Percentiles rank a stretch among this genome's conserved stretches.
Evolutionary conservation across 768 basidiomycete species (phyloP).

Genomic region (Amanita phalloides): DNA sequence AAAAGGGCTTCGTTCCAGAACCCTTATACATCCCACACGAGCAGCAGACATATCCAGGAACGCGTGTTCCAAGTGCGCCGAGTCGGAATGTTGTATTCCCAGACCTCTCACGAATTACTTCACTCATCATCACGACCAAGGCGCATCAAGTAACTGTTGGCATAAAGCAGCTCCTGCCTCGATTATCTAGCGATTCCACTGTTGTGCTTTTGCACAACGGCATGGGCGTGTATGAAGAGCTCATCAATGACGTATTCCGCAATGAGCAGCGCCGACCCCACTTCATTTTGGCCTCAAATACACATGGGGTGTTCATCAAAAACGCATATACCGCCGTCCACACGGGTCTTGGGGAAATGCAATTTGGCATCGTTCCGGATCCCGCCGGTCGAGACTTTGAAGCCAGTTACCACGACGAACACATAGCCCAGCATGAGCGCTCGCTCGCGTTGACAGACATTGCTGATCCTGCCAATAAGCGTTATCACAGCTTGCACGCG

Average conservation of each 20-base stretch:
- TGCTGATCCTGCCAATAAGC: slow-evolving; percentile 24
- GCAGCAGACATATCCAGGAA: slow-evolving; percentile 1
- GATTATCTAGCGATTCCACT: slow-evolving; percentile 59
- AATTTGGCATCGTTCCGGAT: slow-evolving; percentile 77
- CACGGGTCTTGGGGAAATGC: slow-evolving; percentile 55
- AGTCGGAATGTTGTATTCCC: neutral
- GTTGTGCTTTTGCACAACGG: slow-evolving; percentile 94
- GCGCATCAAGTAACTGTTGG: slow-evolving; percentile 53
- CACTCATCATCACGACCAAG: slow-evolving; percentile 78
- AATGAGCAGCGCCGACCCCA: slow-evolving; percentile 68
- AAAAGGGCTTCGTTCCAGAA: slow-evolving; percentile 40
- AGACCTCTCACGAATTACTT: slow-evolving; percentile 39
- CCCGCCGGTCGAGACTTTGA: slow-evolving; percentile 53
- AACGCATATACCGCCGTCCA: slow-evolving; percentile 49
- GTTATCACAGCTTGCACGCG: slow-evolving; percentile 52
- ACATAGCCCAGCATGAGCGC: slow-evolving; percentile 23
- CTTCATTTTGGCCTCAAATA: slow-evolving; percentile 77
- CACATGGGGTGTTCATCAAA: slow-evolving; percentile 65
- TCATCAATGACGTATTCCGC: slow-evolving; percentile 57
- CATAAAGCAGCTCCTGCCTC: slow-evolving; percentile 45
- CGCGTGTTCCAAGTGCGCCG: neutral
- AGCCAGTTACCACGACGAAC: slow-evolving; percentile 28
- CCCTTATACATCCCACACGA: slow-evolving; percentile 21
- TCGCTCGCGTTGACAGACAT: slow-evolving; percentile 45
- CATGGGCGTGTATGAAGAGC: slow-evolving; percentile 82